phyloP scores from a whole-genome alignment of 2,329 filamentous ascomycete species.

The Hypoxylon sp. region DNA sequence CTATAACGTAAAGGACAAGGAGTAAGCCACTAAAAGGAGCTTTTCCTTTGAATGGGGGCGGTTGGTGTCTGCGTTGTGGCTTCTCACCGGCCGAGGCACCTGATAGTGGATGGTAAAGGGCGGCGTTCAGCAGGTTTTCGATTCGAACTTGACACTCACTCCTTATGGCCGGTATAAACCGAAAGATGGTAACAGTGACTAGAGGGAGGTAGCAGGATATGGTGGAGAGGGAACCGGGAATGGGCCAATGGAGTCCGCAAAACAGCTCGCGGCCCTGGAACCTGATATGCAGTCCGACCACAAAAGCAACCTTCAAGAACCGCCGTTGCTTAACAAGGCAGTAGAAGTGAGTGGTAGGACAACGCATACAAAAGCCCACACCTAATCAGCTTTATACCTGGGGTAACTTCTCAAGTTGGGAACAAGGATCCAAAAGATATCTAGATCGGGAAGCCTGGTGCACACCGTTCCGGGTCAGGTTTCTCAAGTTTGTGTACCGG shows the following conservation, averaged over 20 bases:
- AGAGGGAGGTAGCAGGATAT: conserved; percentile 44
- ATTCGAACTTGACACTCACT: conserved; percentile 32
- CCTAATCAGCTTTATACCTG: conserved; percentile 44
- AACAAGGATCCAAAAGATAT: conserved; percentile 43
- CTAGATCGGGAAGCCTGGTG: conserved; percentile 46
- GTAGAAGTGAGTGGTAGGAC: conserved; percentile 47
- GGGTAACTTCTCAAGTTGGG: conserved; percentile 42
- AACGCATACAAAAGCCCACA: conserved; percentile 48
- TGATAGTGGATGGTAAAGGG: conserved; percentile 29
- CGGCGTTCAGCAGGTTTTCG: conserved; percentile 27
- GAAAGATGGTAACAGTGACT: conserved; percentile 46
- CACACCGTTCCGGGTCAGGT: conserved; percentile 41
- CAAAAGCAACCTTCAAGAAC: conserved; percentile 47
- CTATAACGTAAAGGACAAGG: conserved; percentile 22
- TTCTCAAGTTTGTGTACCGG: conserved; percentile 30
- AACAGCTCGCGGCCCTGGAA: conserved; percentile 45
- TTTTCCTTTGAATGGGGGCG: conserved; percentile 19
- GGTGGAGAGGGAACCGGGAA: conserved; percentile 48
- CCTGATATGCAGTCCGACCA: conserved; percentile 49
- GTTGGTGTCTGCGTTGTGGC: conserved; percentile 36
- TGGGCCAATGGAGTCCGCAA: conserved; percentile 51
- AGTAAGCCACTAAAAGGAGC: conserved; percentile 32
- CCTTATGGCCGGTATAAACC: conserved; percentile 44
- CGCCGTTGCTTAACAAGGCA: conserved; percentile 45
- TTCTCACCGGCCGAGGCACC: conserved; percentile 27